Conservation (phyloP, 1,284 basidiomycete species). For the Ustilago trichophora region DNA sequence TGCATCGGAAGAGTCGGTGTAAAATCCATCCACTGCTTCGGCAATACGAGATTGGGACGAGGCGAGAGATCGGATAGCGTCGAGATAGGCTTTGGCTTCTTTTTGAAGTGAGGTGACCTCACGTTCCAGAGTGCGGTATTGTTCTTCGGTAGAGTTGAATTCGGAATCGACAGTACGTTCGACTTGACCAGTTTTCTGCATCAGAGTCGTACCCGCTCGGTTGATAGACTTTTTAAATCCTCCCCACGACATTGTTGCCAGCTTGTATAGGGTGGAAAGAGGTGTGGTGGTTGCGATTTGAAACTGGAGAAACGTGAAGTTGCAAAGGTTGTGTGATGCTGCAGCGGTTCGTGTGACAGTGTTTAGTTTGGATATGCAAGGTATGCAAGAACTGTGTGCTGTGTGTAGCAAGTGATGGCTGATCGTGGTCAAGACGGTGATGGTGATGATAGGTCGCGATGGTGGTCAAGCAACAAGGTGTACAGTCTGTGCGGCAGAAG, state of each 20-base stretch:
- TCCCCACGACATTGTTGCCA: constrained; percentile 63
- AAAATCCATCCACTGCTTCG: constrained; percentile 93
- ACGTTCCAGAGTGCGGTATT: constrained; percentile 81
- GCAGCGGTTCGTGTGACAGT: no score
- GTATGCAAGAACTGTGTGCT: not conserved
- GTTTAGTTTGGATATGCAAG: not conserved
- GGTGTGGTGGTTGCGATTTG: not conserved
- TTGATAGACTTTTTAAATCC: constrained; percentile 93
- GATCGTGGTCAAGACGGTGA: not conserved
- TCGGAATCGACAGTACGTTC: constrained; percentile 94
- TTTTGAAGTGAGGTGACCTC: constrained; percentile 79
- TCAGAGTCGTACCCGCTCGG: constrained; percentile 85
- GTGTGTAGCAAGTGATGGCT: not conserved
- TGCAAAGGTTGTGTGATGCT: no score
- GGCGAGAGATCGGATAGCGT: constrained; percentile 88
- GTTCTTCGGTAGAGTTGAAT: constrained; percentile 89
- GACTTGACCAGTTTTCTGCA: constrained; percentile 84
- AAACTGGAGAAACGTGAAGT: not conserved
- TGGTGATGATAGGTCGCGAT: not conserved
- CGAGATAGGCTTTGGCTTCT: constrained; percentile 92
- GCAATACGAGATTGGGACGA: constrained; percentile 91
- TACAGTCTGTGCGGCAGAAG: constrained; percentile 2
- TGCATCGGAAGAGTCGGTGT: constrained; percentile 73
- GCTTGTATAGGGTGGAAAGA: not conserved
- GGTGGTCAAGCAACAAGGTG: not conserved